These are phyloP conservation scores for Acacia concinna DNA, from an alignment of 331 rosid species.

Conservation along the genomic window DNA sequence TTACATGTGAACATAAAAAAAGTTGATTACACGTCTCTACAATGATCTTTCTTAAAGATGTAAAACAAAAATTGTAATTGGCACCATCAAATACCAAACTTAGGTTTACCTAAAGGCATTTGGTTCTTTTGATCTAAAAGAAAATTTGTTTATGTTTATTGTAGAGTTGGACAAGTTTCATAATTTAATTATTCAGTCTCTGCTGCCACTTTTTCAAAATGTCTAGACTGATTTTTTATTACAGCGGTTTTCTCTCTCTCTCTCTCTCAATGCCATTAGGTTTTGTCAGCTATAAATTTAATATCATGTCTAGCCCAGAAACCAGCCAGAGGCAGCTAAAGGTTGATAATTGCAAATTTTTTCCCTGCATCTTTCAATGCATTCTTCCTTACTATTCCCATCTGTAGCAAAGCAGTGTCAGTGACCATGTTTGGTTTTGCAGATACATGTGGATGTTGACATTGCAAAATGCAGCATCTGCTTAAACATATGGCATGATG, in stretches of 20 bases:
- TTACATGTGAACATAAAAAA: background rate
- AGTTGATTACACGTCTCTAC: conserved; percentile 1
- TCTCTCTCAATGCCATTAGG: conserved; percentile 42
- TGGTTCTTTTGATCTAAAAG: conserved; percentile 9
- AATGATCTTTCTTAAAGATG: conserved; percentile 3
- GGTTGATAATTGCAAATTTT: conserved; percentile 38
- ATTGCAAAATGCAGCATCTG: conserved; percentile 93
- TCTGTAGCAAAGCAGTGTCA: conserved; percentile 18
- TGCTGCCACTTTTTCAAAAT: background rate
- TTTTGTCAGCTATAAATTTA: conserved; percentile 62
- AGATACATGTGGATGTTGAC: conserved; percentile 71
- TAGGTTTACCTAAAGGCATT: conserved; percentile 11
- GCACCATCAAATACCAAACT: conserved; percentile 13
- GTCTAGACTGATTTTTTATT: conserved; percentile 23
- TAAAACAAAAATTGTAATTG: conserved; percentile 13
- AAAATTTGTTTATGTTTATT: background rate
- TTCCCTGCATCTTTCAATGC: conserved; percentile 4
- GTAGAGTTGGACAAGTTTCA: conserved; percentile 7
- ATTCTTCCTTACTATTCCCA: conserved; percentile 20
- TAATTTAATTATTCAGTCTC: conserved; percentile 18
- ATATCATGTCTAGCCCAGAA: conserved; percentile 53
- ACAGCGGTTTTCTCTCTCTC: conserved; percentile 3
- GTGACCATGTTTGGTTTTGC: conserved; percentile 37
- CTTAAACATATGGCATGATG: conserved; percentile 90
- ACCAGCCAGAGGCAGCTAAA: conserved; percentile 51